These are phyloP conservation scores for Solanum sejunctum DNA, from an alignment of 257 asterid genomes.

Conservation along the genomic window DNA sequence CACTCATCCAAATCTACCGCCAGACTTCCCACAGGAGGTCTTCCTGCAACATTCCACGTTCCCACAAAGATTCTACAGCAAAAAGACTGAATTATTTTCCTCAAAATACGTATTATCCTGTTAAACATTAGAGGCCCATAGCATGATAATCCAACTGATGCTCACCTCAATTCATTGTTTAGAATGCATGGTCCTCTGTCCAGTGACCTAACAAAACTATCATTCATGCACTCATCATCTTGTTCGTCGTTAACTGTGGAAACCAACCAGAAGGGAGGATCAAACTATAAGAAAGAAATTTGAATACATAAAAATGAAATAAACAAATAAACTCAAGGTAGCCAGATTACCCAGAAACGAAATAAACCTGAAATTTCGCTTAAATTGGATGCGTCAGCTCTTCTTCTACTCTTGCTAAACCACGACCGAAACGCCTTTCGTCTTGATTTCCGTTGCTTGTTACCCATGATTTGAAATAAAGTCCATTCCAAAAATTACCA, in stretches of 20 bases:
- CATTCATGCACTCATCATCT: slow-evolving; percentile 19
- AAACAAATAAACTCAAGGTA: not conserved
- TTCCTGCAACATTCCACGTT: slow-evolving; percentile 95
- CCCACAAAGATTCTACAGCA: slow-evolving; percentile 71
- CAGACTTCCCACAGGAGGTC: slow-evolving; percentile 71
- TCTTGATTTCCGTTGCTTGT: slow-evolving; percentile 22
- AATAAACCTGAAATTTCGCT: slow-evolving; percentile 35
- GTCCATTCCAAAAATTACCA: slow-evolving; percentile 8
- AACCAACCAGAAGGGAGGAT: not conserved
- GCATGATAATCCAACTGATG: not conserved
- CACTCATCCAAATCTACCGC: slow-evolving; percentile 82
- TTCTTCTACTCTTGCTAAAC: slow-evolving; percentile 54
- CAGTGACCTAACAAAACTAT: slow-evolving; percentile 8
- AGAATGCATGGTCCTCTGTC: slow-evolving; percentile 35
- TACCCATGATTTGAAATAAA: slow-evolving; percentile 34
- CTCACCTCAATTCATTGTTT: slow-evolving; percentile 50
- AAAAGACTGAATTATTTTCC: not conserved
- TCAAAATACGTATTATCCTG: not conserved
- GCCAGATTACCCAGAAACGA: not conserved
- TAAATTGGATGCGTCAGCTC: slow-evolving; percentile 23
- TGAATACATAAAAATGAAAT: not conserved
- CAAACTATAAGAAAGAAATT: not conserved
- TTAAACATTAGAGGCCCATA: not conserved
- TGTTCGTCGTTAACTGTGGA: slow-evolving; percentile 36
- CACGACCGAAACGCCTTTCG: slow-evolving; percentile 36